Evolutionary conservation across 345 rosid species (phyloP).

Genomic region (Diplotaxis tenuifolia): DNA sequence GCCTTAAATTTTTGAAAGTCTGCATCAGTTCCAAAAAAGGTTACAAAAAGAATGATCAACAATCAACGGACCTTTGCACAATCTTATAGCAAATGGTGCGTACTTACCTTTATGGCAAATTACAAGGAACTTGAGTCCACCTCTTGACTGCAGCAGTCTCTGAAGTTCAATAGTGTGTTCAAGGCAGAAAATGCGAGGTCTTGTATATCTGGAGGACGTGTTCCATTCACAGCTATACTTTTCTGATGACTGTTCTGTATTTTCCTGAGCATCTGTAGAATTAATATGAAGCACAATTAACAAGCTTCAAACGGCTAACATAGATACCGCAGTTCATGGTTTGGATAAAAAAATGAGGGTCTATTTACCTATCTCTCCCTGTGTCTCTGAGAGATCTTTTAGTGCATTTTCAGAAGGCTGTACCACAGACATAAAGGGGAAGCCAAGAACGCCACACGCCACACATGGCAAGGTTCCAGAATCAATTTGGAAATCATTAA

Average conservation of each 20-base stretch:
- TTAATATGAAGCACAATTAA: slow-evolving; percentile 9
- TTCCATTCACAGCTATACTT: slow-evolving; percentile 45
- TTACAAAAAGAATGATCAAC: slow-evolving; percentile 16
- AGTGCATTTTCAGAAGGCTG: slow-evolving; percentile 65
- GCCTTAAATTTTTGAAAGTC: slow-evolving; percentile 94
- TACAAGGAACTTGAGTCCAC: slow-evolving; percentile 76
- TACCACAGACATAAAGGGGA: slow-evolving; percentile 94
- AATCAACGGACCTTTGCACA: neutral
- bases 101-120: slow-evolving; percentile 94
- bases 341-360: slow-evolving; percentile 3
- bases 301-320: slow-evolving; percentile 4
- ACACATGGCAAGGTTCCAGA: slow-evolving; percentile 83
- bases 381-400: slow-evolving; percentile 12
- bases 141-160: slow-evolving; percentile 66
- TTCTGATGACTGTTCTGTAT: slow-evolving; percentile 27
- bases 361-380: slow-evolving; percentile 26
- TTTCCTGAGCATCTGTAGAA: slow-evolving; percentile 36
- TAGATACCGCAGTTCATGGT: slow-evolving; percentile 8
- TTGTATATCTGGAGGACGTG: slow-evolving; percentile 49
- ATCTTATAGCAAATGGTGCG: neutral
- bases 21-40: slow-evolving; percentile 38
- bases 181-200: slow-evolving; percentile 94
- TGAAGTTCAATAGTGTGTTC: slow-evolving; percentile 83
- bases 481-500: slow-evolving; percentile 89
- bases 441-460: slow-evolving; percentile 98